Percentiles rank a stretch among this genome's conserved stretches.
Evolutionary conservation across 2,329 filamentous ascomycete species (phyloP).

Genomic region (Botryosphaeria dothidea): DNA sequence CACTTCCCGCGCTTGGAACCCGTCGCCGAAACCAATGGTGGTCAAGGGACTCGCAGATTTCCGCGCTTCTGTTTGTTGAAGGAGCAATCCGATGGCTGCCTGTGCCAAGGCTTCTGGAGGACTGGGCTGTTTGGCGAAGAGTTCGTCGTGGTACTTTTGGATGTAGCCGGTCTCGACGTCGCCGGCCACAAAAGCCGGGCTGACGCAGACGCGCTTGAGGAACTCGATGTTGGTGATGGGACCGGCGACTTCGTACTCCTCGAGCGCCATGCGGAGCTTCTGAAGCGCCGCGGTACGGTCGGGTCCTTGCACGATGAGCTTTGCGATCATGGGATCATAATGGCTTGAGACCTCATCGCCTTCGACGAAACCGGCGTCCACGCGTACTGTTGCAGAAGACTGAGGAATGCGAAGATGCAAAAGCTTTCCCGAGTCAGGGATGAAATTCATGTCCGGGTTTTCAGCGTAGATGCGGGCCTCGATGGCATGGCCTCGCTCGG

Average conservation of each 20-base stretch:
- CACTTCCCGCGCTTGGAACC: conserved; percentile 64
- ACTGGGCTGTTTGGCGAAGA: conserved; percentile 67
- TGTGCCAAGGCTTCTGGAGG: conserved; percentile 79
- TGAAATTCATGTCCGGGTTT: conserved; percentile 86
- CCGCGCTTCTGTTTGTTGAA: conserved; percentile 40
- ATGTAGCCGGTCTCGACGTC: conserved; percentile 97
- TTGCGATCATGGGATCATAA: conserved; percentile 99
- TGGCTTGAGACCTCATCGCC: conserved; percentile 92
- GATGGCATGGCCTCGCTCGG: conserved; percentile 78
- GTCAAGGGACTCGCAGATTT: conserved; percentile 20
- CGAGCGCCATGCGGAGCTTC: conserved; percentile 76
- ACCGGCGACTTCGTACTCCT: conserved; percentile 89
- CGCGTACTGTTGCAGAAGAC: conserved; percentile 71
- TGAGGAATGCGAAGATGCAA: conserved; percentile 77
- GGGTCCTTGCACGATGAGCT: conserved; percentile 85
- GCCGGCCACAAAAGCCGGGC: conserved; percentile 78
- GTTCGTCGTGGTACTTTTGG: conserved; percentile 76
- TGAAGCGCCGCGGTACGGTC: conserved; percentile 79
- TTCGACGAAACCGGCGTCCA: conserved; percentile 89
- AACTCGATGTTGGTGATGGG: conserved; percentile 97
- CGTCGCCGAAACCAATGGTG: conserved; percentile 58
- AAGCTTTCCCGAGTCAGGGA: conserved; percentile 88
- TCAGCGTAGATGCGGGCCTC: conserved; percentile 97
- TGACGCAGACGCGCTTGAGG: conserved; percentile 81
- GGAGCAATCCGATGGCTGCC: conserved; percentile 75